phyloP scores from a whole-genome alignment of 1,139 yeast species.

The Nakaseomyces nivariensis region DNA sequence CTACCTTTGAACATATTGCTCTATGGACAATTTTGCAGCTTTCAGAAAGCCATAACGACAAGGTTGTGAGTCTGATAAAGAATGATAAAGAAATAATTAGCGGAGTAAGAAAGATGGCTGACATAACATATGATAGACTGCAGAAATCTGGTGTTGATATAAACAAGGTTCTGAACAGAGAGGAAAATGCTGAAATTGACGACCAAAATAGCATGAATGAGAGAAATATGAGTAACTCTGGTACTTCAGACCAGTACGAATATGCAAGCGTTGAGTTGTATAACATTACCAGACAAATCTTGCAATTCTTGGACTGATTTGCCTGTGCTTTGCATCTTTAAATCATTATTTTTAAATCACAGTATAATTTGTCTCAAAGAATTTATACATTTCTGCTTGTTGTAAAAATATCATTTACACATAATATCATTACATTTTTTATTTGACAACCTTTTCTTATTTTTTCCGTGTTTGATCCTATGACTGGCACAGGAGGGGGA shows the following conservation, averaged over 20 bases:
- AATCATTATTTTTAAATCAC: slow-evolving; percentile 2
- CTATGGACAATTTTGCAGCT: slow-evolving; percentile 93
- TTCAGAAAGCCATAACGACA: slow-evolving; percentile 73
- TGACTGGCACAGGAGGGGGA: neutral
- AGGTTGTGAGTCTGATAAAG: slow-evolving; percentile 55
- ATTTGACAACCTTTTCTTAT: neutral
- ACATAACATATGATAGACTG: slow-evolving; percentile 29
- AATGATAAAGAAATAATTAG: slow-evolving; percentile 47
- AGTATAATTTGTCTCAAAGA: neutral
- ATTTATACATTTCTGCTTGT: neutral
- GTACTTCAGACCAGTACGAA: slow-evolving; percentile 32
- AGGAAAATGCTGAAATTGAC: slow-evolving; percentile 6
- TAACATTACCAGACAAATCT: slow-evolving; percentile 71
- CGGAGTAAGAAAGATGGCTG: slow-evolving; percentile 45
- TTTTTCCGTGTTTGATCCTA: neutral
- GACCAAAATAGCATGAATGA: slow-evolving; percentile 28
- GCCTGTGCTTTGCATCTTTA: too few species aligned
- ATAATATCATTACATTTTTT: neutral
- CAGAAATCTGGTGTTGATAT: slow-evolving; percentile 21
- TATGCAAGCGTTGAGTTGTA: slow-evolving; percentile 65
- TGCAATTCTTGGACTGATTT: slow-evolving; percentile 31
- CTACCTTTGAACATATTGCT: slow-evolving; percentile 97
- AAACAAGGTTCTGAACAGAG: slow-evolving; percentile 11
- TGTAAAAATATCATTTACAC: neutral
- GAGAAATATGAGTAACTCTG: slow-evolving; percentile 20